Evolutionary conservation across 805 yeast genomes (phyloP).

Genomic region (Debaryomyces tyrocola): DNA sequence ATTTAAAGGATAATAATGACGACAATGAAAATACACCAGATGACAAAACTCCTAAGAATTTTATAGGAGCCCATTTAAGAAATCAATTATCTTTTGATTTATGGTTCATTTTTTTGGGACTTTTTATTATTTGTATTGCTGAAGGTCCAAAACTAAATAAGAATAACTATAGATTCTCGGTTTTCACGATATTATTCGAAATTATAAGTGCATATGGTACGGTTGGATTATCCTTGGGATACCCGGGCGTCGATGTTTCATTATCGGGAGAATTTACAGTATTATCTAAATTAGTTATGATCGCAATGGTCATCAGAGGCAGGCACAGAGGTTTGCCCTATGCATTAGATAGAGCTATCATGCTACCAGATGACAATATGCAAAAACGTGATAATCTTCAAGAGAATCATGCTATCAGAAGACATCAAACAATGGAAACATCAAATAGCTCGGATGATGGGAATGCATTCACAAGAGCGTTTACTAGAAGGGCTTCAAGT

Average conservation of each 20-base stretch:
- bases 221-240: conserved; percentile 90
- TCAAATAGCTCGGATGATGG: conserved; percentile 3
- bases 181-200: conserved; percentile 80
- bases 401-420: conserved; percentile 46
- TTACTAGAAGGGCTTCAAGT: conserved; percentile 7
- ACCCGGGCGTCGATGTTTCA: conserved; percentile 64
- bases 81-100: conserved; percentile 90
- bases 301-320: conserved; percentile 91
- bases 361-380: conserved; percentile 73
- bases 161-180: conserved; percentile 50
- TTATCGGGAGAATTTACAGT: conserved; percentile 70
- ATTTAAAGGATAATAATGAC: conserved; percentile 41
- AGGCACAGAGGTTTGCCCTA: conserved; percentile 96
- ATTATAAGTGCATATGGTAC: conserved; percentile 95
- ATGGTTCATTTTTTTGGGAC: conserved; percentile 88
- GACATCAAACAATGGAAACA: conserved; percentile 29
- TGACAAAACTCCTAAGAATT: conserved; percentile 53
- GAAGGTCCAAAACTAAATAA: conserved; percentile 65
- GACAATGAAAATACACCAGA: conserved; percentile 27
- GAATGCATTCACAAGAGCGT: conserved; percentile 9
- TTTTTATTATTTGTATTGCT: conserved; percentile 82
- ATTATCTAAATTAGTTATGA: conserved; percentile 78
- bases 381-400: conserved; percentile 60
- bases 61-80: conserved; percentile 83
- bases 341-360: conserved; percentile 88